Base-by-base conservation (phyloP, 129 eudicot species). In the Sambucus nigra region DNA sequence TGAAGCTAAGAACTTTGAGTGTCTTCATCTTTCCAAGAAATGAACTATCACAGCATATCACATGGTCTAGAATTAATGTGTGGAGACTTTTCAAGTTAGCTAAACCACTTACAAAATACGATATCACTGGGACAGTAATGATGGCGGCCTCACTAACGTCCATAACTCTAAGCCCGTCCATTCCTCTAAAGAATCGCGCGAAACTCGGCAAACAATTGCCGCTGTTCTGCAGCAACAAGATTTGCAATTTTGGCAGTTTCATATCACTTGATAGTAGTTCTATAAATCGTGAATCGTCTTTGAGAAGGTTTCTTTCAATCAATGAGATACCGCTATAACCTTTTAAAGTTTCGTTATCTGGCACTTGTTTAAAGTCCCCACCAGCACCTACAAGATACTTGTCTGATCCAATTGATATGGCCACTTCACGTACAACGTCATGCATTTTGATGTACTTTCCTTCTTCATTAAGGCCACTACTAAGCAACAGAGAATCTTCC, bases 331-430 rank as follows among this genome's bases (percentile, higher is more conserved):
- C 28, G 3, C 29, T 41, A 5, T 42, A 18, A 2, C 20, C 17
- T 24, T 15, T 11, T 5, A 24, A 35, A 1, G 23, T 40, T 13
- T 58, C 51, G 16, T 8, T 32, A 1, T 35, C 11, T 19, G 38
- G 63, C 51, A 51, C 40, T 3, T 58, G 13, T 22, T 39, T 58
- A 11, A 58, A 26, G 4, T 39, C 51, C 14, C 2, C 3, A 23
- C 48, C 50, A 16, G 28, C 25, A 58, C 51, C 38, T 40, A 16
- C 29, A 35, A 58, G 2, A 20, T 42, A 13, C 20, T 1, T 42
- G 19, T 59, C 26, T 69, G 47, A 59, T 44, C 15, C 21, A 26
- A 45, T 60, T 17, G 25, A 44, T n/a, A 60, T 12, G 27, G 16
- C 18, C 3, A 25, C 50, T n/a, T 59, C 53, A 24, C 64, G 51